Evolutionary conservation across 1,139 yeast species (phyloP).

Genomic region (Yamadazyma sp.): DNA sequence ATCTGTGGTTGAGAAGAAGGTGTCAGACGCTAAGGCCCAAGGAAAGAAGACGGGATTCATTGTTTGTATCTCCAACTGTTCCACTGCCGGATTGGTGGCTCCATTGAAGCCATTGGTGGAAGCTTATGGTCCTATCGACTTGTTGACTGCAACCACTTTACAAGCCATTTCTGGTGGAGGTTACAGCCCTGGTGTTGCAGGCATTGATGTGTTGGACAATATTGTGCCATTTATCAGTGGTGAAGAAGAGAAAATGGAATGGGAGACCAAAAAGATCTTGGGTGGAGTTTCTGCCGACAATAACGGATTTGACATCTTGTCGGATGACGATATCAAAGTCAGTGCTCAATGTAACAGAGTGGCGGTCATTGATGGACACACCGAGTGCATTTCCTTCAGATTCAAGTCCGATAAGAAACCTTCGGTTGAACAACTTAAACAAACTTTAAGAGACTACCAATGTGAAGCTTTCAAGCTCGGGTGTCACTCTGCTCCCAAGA

Average conservation of each 20-base stretch:
- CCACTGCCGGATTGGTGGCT: conserved; percentile 97
- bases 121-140: conserved; percentile 83
- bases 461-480: conserved; percentile 79
- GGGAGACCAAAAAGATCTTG: conserved; percentile 95
- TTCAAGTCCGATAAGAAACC: conserved; percentile 86
- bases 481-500: conserved; percentile 91
- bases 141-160: conserved; percentile 84
- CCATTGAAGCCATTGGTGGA: conserved; percentile 93
- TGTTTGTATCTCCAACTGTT: conserved; percentile 95
- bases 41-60: conserved; percentile 72
- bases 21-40: conserved; percentile 51
- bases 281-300: conserved; percentile 60
- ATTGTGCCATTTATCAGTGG: conserved; percentile 93
- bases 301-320: conserved; percentile 58
- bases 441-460: conserved; percentile 67
- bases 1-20: conserved; percentile 65
- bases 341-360: conserved; percentile 97
- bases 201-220: conserved; percentile 92
- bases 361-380: conserved; percentile 96
- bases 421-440: conserved; percentile 73
- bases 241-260: conserved; percentile 97
- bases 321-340: conserved; percentile 74
- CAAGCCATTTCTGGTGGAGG: conserved; percentile 99
- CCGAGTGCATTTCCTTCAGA: conserved; percentile 87
- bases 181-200: conserved; percentile 95